Conservation (phyloP, 306 rosid genomes). For the Dicorynia guianensis region DNA sequence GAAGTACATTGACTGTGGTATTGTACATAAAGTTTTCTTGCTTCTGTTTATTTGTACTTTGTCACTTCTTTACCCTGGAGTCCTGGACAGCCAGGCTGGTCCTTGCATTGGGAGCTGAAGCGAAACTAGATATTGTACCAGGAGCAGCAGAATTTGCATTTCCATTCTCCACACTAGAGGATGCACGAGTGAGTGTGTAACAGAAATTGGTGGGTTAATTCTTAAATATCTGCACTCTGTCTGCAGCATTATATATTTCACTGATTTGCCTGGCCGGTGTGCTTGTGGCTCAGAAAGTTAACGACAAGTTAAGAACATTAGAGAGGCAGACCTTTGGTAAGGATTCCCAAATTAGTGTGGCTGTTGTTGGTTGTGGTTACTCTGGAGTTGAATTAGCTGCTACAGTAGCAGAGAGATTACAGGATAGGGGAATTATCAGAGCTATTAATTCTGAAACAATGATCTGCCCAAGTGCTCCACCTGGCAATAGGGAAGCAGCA, state of each 20-base stretch:
- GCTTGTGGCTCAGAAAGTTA: constrained; percentile 72
- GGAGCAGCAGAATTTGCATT: constrained; percentile 83
- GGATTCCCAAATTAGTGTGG: constrained; percentile 75
- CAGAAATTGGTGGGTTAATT: constrained; percentile 5
- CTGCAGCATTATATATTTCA: background rate
- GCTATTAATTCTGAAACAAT: constrained; percentile 75
- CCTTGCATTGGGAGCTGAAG: constrained; percentile 97
- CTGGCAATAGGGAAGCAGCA: constrained; percentile 90
- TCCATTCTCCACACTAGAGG: constrained; percentile 89
- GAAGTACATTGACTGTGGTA: constrained; percentile 20
- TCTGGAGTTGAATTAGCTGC: constrained; percentile 97
- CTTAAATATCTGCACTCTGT: constrained; percentile 31
- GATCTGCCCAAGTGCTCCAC: constrained; percentile 84
- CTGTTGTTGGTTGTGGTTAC: constrained; percentile 96
- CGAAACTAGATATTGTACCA: constrained; percentile 85
- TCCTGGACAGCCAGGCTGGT: constrained; percentile 95
- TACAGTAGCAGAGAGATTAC: constrained; percentile 87
- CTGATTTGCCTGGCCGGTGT: constrained; percentile 37
- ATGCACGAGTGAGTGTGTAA: constrained; percentile 76
- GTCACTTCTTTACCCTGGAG: constrained; percentile 53
- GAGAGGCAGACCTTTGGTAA: constrained; percentile 83
- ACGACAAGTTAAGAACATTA: constrained; percentile 63
- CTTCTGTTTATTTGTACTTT: constrained; percentile 46
- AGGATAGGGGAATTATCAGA: constrained; percentile 77
- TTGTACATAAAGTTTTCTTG: background rate